A percentile compares a stretch with the other conserved stretches of the same genome.
Conservation (phyloP, 2,329 filamentous ascomycete species). For the Colletotrichum sp. region DNA sequence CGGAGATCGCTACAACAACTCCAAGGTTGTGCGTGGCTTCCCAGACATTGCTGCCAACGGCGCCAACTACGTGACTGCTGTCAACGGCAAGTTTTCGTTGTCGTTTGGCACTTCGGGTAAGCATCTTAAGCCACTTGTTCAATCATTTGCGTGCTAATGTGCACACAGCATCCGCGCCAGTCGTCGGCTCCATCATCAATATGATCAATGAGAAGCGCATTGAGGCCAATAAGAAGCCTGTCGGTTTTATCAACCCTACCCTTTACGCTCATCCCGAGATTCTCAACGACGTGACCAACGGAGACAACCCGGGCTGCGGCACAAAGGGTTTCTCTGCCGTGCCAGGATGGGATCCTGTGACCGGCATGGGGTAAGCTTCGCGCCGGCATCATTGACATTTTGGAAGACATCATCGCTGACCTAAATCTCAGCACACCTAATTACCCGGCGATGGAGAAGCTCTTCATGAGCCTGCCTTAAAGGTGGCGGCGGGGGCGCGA, state of each 20-base stretch:
- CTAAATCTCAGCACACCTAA: slow-evolving; percentile 16
- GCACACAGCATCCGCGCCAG: slow-evolving; percentile 32
- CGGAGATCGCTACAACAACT: slow-evolving; percentile 50
- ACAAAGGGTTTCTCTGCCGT: slow-evolving; percentile 32
- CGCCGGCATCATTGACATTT: background rate
- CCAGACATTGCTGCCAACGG: slow-evolving; percentile 54
- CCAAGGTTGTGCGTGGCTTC: slow-evolving; percentile 45
- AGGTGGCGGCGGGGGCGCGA: no score
- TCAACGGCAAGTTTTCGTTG: slow-evolving; percentile 44
- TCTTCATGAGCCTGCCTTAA: slow-evolving; percentile 22
- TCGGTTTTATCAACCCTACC: slow-evolving; percentile 26
- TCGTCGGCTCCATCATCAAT: slow-evolving; percentile 38
- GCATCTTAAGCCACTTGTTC: background rate
- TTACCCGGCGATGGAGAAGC: slow-evolving; percentile 20
- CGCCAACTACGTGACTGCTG: slow-evolving; percentile 46
- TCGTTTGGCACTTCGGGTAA: slow-evolving; percentile 53
- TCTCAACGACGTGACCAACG: slow-evolving; percentile 32
- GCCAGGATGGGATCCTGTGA: slow-evolving; percentile 17
- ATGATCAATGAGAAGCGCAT: slow-evolving; percentile 35
- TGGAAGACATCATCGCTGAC: background rate
- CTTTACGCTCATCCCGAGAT: slow-evolving; percentile 32
- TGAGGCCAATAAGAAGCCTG: slow-evolving; percentile 29
- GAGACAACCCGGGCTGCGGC: slow-evolving; percentile 35
- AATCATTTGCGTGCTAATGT: background rate
- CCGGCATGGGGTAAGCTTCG: slow-evolving; percentile 14